Evolutionary conservation across 2,329 filamentous ascomycete species (phyloP).

Genomic region (Monascus ruber): DNA sequence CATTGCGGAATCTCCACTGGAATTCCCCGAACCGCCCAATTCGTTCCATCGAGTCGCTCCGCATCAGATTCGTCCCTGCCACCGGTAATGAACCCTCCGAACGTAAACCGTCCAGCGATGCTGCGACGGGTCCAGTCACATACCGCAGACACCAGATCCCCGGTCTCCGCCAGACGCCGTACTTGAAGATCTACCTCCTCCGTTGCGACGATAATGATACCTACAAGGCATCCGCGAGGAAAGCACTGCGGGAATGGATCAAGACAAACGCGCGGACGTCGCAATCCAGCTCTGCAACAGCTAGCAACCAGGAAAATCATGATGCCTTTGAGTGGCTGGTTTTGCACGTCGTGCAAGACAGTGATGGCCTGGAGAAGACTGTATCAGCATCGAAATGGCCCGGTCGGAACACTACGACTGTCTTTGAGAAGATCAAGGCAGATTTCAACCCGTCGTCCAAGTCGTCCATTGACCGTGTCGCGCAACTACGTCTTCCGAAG

Average conservation of each 20-base stretch:
- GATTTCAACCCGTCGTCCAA: slow-evolving; percentile 81
- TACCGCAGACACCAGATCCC: slow-evolving; percentile 84
- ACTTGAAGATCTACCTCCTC: slow-evolving; percentile 79
- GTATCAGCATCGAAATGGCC: slow-evolving; percentile 61
- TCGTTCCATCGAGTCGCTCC: slow-evolving; percentile 84
- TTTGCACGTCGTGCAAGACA: slow-evolving; percentile 83
- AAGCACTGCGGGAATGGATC: slow-evolving; percentile 82
- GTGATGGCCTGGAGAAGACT: slow-evolving; percentile 53
- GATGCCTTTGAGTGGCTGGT: slow-evolving; percentile 96
- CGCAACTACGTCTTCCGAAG: slow-evolving; percentile 66
- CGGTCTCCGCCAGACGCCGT: slow-evolving; percentile 81
- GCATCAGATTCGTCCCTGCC: slow-evolving; percentile 71
- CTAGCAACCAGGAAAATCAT: slow-evolving; percentile 74
- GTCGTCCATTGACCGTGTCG: slow-evolving; percentile 60
- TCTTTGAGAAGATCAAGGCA: slow-evolving; percentile 77
- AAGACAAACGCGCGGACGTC: slow-evolving; percentile 58
- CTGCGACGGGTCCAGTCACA: slow-evolving; percentile 22
- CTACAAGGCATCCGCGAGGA: slow-evolving; percentile 71
- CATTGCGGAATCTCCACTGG: slow-evolving; percentile 89
- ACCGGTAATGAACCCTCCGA: slow-evolving; percentile 29
- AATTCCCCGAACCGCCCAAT: slow-evolving; percentile 85
- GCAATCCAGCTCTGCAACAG: slow-evolving; percentile 35
- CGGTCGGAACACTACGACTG: slow-evolving; percentile 62
- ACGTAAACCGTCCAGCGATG: slow-evolving; percentile 25
- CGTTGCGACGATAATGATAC: slow-evolving; percentile 92